Percentiles rank a stretch among this genome's conserved stretches.
These are phyloP conservation scores for Fusarium sororula DNA, from an alignment of 2,329 filamentous ascomycete species.

Conservation along the genomic window DNA sequence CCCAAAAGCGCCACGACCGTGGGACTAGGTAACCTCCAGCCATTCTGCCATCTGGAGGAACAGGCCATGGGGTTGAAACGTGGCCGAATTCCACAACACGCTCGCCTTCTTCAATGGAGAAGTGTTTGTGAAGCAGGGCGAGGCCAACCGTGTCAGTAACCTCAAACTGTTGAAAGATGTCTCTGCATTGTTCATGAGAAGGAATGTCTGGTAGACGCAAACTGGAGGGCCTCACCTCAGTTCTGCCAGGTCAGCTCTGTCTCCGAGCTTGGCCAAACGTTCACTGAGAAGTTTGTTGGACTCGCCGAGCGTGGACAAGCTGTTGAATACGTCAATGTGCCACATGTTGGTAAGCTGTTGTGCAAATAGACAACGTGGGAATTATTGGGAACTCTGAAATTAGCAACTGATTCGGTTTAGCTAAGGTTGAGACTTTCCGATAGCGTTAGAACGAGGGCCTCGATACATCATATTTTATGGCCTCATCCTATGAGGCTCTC, in stretches of 20 bases:
- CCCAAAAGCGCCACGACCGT: not conserved
- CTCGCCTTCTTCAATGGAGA: not conserved
- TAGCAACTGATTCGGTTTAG: not conserved
- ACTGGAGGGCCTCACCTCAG: not conserved
- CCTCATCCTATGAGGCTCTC: not conserved
- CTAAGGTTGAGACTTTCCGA: not conserved
- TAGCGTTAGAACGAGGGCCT: not conserved
- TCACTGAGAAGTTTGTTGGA: not conserved
- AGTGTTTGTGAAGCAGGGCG: not conserved
- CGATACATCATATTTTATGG: not conserved
- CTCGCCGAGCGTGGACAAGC: not conserved
- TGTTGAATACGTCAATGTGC: not conserved
- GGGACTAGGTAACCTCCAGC: not conserved
- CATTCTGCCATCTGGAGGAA: not conserved
- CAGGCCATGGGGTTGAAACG: not conserved
- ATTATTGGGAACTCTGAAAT: not conserved
- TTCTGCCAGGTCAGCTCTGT: not conserved
- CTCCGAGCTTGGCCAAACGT: not conserved
- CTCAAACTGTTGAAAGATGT: not conserved
- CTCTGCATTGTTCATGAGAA: not conserved
- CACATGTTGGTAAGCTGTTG: not conserved
- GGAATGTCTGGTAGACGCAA: accelerated
- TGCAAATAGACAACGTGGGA: not conserved
- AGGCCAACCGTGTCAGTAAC: not conserved
- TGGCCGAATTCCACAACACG: not conserved